Percentiles rank a stretch among this genome's conserved stretches.
These are phyloP conservation scores for Suillus brevipes DNA, from an alignment of 768 basidiomycete genomes.

Conservation along the genomic window DNA sequence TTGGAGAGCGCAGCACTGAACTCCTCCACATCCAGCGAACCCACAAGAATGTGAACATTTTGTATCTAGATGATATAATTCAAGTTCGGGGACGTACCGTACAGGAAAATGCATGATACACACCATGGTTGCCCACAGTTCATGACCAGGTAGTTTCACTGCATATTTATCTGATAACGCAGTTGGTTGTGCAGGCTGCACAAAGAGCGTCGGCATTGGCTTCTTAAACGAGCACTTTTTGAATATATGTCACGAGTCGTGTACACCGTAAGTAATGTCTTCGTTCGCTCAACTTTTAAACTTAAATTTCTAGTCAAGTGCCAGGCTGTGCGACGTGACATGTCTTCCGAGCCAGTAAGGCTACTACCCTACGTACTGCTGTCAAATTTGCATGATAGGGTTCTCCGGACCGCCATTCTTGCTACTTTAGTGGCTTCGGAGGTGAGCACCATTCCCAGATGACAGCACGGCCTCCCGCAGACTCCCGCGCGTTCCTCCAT, in stretches of 20 bases:
- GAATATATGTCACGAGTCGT: background rate
- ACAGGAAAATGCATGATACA: background rate
- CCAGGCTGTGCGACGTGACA: background rate
- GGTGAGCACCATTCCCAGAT: background rate
- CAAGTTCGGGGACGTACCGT: background rate
- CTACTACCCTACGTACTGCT: background rate
- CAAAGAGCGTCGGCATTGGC: conserved; percentile 2
- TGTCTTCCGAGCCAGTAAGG: background rate
- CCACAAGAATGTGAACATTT: conserved; percentile 20
- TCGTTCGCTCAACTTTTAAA: background rate
- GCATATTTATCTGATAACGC: conserved; percentile 7
- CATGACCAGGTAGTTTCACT: conserved; percentile 24
- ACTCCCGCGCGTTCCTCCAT: background rate
- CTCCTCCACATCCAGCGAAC: conserved; percentile 13
- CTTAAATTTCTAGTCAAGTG: background rate
- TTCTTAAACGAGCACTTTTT: background rate
- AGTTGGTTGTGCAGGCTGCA: conserved; percentile 21
- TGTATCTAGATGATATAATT: conserved; percentile 12
- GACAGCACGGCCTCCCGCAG: background rate
- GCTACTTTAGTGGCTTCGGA: background rate
- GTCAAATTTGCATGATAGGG: background rate
- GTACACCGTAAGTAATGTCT: background rate
- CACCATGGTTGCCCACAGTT: conserved; percentile 22
- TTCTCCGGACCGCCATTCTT: background rate
- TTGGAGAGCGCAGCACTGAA: conserved; percentile 25